phyloP scores from a whole-genome alignment of 441 rosid species.

The Flueggea neowawraea region DNA sequence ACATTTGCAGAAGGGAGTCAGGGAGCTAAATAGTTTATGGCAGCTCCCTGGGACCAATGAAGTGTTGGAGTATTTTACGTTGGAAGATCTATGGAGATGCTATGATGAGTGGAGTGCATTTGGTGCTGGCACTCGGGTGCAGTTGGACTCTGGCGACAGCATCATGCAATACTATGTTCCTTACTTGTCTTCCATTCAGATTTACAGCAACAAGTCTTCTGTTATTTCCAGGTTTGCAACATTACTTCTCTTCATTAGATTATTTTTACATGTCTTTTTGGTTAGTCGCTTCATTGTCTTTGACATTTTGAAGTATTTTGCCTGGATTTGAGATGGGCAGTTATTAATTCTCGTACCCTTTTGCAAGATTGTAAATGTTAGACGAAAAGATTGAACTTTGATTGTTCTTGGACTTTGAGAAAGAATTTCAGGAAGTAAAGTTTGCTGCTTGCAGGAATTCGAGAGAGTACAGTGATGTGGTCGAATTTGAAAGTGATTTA shows the following conservation, averaged over 20 bases:
- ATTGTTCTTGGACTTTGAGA: background rate
- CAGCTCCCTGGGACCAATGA: constrained; percentile 44
- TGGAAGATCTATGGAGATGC: constrained; percentile 67
- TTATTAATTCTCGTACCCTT: too few relatives aligned
- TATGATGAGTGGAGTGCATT: constrained; percentile 75
- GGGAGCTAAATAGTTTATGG: constrained; percentile 36
- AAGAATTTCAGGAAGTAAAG: too few relatives aligned
- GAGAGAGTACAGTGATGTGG: constrained; percentile 25
- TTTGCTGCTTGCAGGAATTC: constrained; percentile 26
- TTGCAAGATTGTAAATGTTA: background rate
- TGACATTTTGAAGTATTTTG: too few relatives aligned
- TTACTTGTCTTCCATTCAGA: constrained; percentile 67
- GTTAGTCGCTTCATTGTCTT: background rate
- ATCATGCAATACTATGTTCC: constrained; percentile 65
- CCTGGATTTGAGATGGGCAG: too few relatives aligned
- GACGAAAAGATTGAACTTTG: background rate
- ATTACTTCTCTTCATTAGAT: background rate
- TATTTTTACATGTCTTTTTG: background rate
- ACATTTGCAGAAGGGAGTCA: constrained; percentile 26
- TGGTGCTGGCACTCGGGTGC: constrained; percentile 46
- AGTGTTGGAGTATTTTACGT: constrained; percentile 40
- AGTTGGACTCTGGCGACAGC: constrained; percentile 30
- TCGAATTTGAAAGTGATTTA: constrained; percentile 49
- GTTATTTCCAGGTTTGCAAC: constrained; percentile 35
- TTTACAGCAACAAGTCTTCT: constrained; percentile 42